Conservation (phyloP, 176 grass and related monocot species). For the Oryza glaberrima region DNA sequence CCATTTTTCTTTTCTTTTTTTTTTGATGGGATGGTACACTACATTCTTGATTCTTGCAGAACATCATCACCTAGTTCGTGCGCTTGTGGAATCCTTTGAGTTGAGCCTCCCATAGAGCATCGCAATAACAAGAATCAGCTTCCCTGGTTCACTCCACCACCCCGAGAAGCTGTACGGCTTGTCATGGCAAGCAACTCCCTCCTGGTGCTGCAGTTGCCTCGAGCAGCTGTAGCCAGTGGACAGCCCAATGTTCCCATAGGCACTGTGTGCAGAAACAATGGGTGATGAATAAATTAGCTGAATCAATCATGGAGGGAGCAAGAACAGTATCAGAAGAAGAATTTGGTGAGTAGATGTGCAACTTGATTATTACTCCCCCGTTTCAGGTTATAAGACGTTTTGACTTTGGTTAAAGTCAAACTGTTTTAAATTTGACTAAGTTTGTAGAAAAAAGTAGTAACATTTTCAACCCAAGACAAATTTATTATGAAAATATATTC, state of each 20-base stretch:
- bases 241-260: slow-evolving; percentile 71
- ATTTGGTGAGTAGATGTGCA: not conserved
- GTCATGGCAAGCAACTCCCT: slow-evolving; percentile 48
- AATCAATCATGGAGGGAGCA: not conserved
- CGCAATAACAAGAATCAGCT: slow-evolving; percentile 57
- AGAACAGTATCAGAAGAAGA: not conserved
- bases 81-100: slow-evolving; percentile 53
- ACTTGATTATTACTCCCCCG: too few species aligned
- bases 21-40: not conserved
- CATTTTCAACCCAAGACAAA: too few species aligned
- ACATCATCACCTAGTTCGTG: not conserved
- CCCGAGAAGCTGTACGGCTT: slow-evolving; percentile 61
- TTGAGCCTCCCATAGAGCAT: slow-evolving; percentile 85
- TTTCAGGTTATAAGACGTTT: too few species aligned
- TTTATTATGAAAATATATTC: too few species aligned
- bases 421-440: too few species aligned
- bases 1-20: too few species aligned
- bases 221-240: slow-evolving; percentile 71
- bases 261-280: slow-evolving; percentile 35
- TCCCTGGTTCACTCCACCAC: slow-evolving; percentile 76
- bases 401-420: too few species aligned
- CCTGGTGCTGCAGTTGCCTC: slow-evolving; percentile 45
- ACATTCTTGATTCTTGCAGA: not conserved
- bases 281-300: not conserved
- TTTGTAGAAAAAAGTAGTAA: too few species aligned